phyloP scores from a whole-genome alignment of 306 rosid species.

The Ziziphus jujuba region DNA sequence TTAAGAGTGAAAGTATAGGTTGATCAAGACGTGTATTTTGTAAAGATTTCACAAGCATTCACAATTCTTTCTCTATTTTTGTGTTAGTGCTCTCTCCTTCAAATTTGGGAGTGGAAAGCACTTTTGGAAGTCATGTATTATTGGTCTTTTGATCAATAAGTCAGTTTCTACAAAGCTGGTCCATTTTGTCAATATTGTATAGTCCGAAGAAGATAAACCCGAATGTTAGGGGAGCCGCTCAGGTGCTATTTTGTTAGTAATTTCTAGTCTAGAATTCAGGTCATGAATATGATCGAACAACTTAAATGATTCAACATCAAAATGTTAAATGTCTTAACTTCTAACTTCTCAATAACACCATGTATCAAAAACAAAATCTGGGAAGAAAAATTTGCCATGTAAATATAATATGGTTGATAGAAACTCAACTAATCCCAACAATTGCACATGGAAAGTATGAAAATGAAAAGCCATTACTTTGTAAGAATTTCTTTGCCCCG shows the following conservation, averaged over 20 bases:
- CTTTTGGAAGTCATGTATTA: constrained; percentile 34
- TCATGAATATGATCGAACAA: too few species aligned
- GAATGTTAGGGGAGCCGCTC: neutral
- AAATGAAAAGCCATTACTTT: too few species aligned
- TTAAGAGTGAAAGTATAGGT: neutral
- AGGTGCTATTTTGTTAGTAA: too few species aligned
- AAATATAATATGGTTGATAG: too few species aligned
- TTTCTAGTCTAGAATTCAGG: too few species aligned
- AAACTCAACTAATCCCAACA: too few species aligned
- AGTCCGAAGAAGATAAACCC: neutral
- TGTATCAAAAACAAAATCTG: neutral
- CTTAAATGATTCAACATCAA: too few species aligned
- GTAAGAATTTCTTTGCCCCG: too few species aligned
- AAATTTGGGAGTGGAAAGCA: constrained; percentile 19
- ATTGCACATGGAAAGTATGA: too few species aligned
- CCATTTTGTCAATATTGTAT: neutral
- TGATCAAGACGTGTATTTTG: constrained; percentile 8
- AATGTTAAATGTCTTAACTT: too few species aligned
- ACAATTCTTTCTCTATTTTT: constrained; percentile 15
- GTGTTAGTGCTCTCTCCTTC: constrained; percentile 23
- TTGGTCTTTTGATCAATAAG: too few species aligned
- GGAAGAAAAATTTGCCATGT: too few species aligned
- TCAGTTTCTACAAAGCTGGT: neutral
- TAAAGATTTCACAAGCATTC: constrained; percentile 28
- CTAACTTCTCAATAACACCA: neutral